Base-by-base conservation (phyloP, 2,329 filamentous ascomycete species). In the Aaosphaeria pasadenensis region DNA sequence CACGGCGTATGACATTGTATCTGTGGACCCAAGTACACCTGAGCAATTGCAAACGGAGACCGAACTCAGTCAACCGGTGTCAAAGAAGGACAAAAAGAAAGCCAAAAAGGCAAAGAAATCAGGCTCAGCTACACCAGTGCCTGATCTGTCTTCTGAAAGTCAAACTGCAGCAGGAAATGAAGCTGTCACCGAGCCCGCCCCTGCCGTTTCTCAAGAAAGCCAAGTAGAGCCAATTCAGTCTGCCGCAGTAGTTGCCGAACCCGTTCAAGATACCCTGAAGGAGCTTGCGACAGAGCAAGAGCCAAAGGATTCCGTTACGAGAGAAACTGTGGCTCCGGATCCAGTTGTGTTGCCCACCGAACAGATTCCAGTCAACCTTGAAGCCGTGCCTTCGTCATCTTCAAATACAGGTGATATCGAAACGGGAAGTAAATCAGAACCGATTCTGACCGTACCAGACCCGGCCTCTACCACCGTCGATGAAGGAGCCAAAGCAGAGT, bases 81-180 rank as follows among this genome's bases (percentile, higher is more conserved):
- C 47, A 9, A 43, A 43, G 17, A 30, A 43, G 13, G 36, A 47
- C 11, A 43, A 36, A 28, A 54, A 56, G 42, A 54, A 54, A 38
- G 43, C 17, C 5, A 55, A 51, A 43, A 56, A 53, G 38, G 42
- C 47, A 13, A 54, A 53, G 41, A 31, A 45, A 40, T 47, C 44
- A 1, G 45, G 39, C 3, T 39, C 44, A 6, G 44, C 35, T 13
- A 49, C 50, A 9, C 42, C 46, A 28, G 32, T 49, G 17, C 6
- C 24, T 6, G 46, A 52, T 35, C 7, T 5, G 6, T 30, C 45
- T 29, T 31, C 39, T 28, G 45, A 45, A 24, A 13, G 11, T 28
- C n/a, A 36, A n/a, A 9, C 30, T 30, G 32, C 29, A 5, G 6
- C 17, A 30, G 31, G 7, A 6, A 13, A 36, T 31, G 39, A 47